These are phyloP conservation scores for Aspergillus heteromorphus DNA, from an alignment of 495 filamentous ascomycete genomes.

Conservation along the genomic window DNA sequence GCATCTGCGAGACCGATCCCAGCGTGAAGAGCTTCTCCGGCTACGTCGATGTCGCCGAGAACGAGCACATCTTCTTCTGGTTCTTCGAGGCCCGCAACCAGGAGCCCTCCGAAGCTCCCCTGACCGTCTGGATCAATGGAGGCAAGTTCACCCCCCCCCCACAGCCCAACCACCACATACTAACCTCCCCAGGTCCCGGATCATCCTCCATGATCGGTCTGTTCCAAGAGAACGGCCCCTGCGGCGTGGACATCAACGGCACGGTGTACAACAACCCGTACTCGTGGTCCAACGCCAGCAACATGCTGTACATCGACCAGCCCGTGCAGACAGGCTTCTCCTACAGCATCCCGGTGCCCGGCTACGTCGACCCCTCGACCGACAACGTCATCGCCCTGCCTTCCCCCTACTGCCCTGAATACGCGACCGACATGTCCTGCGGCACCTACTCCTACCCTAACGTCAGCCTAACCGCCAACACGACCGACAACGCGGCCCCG, in stretches of 20 bases:
- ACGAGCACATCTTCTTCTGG: conserved; percentile 64
- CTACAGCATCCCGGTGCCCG: conserved; percentile 39
- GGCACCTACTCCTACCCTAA: conserved; percentile 52
- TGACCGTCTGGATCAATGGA: conserved; percentile 63
- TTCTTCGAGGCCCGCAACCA: conserved; percentile 56
- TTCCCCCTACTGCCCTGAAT: conserved; percentile 47
- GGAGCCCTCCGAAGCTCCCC: conserved; percentile 48
- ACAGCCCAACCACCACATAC: neutral
- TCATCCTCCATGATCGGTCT: conserved; percentile 55
- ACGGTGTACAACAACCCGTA: conserved; percentile 49
- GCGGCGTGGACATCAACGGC: conserved; percentile 45
- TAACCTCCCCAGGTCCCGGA: conserved; percentile 40
- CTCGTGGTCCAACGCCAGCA: conserved; percentile 55
- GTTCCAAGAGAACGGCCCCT: conserved; percentile 59
- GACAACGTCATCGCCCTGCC: conserved; percentile 28
- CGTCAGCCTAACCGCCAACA: conserved; percentile 45
- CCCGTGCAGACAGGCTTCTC: conserved; percentile 58
- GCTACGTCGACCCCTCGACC: conserved; percentile 15
- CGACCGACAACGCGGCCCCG: conserved; percentile 50
- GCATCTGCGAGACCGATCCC: conserved; percentile 62
- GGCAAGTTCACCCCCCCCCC: conserved; percentile 3
- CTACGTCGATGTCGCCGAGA: conserved; percentile 56
- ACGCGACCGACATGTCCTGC: conserved; percentile 42
- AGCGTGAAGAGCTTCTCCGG: conserved; percentile 61
- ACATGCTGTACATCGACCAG: conserved; percentile 61